Conservation (phyloP, 441 rosid genomes). For the Populus tomentosa region DNA sequence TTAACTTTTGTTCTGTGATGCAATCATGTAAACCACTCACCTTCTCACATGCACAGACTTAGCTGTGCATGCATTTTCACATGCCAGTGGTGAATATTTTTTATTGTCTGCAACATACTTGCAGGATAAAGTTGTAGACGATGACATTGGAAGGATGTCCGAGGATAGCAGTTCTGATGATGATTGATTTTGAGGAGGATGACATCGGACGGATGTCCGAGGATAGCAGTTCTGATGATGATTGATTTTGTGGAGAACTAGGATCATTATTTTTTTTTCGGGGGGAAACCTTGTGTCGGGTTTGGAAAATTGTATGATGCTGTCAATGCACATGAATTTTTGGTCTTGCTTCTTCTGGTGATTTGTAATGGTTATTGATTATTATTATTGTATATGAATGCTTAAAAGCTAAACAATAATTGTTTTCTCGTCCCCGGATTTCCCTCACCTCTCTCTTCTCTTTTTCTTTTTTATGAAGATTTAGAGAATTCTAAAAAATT, state of each 20-base stretch:
- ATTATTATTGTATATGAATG: not conserved
- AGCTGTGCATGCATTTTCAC: no score
- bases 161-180: constrained; percentile 69
- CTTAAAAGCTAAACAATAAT: not conserved
- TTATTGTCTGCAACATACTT: constrained; percentile 5
- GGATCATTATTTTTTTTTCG: not conserved
- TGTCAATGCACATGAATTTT: not conserved
- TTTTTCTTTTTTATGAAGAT: no score
- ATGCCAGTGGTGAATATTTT: not conserved
- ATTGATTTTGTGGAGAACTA: constrained; percentile 21
- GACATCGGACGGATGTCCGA: constrained; percentile 45
- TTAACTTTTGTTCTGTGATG: not conserved
- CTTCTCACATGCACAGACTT: not conserved
- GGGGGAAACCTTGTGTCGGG: not conserved
- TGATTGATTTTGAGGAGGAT: constrained; percentile 32
- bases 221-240: constrained; percentile 65
- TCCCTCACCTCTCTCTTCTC: no score
- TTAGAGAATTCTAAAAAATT: no score
- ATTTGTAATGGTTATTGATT: not conserved
- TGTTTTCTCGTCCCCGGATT: no score
- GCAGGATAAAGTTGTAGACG: constrained; percentile 45
- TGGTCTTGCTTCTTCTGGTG: not conserved
- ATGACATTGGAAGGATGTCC: constrained; percentile 43
- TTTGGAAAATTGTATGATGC: not conserved
- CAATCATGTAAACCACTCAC: not conserved